phyloP scores from a whole-genome alignment of 768 basidiomycete species.

The Suillus subalutaceus region DNA sequence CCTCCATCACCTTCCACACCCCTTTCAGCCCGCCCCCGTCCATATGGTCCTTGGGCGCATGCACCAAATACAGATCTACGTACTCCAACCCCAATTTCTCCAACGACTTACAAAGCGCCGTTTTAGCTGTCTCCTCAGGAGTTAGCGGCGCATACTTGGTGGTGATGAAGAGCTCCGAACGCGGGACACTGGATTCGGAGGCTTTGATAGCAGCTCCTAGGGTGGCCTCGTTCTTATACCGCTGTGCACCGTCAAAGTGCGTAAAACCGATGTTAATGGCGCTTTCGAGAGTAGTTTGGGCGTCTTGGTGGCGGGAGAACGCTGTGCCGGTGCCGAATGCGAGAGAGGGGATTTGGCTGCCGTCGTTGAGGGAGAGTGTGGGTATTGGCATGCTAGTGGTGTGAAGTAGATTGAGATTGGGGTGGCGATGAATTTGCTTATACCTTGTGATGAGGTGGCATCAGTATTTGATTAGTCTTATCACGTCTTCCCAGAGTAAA shows the following conservation, averaged over 20 bases:
- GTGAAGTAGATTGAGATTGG: neutral
- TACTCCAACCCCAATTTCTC: constrained; percentile 39
- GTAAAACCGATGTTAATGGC: constrained; percentile 40
- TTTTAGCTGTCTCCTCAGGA: constrained; percentile 50
- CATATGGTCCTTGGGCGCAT: constrained; percentile 31
- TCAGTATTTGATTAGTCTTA: neutral
- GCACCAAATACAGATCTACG: constrained; percentile 50
- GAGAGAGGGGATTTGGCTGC: constrained; percentile 38
- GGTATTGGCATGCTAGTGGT: constrained; percentile 24
- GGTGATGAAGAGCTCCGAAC: constrained; percentile 48
- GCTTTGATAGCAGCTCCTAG: constrained; percentile 35
- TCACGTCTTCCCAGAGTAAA: neutral
- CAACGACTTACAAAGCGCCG: constrained; percentile 12
- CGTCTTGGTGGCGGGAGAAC: constrained; percentile 29
- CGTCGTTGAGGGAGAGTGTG: constrained; percentile 37
- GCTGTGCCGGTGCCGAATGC: constrained; percentile 43
- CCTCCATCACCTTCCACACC: constrained; percentile 61
- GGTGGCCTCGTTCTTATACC: constrained; percentile 42
- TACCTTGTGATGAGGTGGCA: neutral
- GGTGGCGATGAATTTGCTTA: neutral
- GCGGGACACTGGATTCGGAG: constrained; percentile 31
- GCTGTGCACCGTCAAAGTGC: constrained; percentile 43
- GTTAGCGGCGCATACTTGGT: constrained; percentile 56
- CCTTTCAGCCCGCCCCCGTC: constrained; percentile 29
- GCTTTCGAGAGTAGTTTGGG: constrained; percentile 22